Base-by-base conservation (phyloP, 2,329 filamentous ascomycete genomes). In the Ceratocystis smalleyi region DNA sequence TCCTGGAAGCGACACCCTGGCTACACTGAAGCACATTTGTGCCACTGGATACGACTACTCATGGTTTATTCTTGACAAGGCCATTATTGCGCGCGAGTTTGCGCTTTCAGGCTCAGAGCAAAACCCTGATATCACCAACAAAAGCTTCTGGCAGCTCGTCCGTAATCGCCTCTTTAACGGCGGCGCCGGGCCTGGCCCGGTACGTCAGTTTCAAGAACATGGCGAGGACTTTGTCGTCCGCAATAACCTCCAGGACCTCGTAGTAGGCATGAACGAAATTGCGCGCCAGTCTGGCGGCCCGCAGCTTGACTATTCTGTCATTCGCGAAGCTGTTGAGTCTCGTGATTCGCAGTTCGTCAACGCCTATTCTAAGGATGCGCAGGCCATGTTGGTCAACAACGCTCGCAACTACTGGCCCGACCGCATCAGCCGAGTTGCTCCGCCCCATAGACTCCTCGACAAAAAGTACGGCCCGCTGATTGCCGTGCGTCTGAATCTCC, bases 101-200 rank as follows among this genome's bases (percentile, higher is more conserved):
- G 81, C 79, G 12, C 77, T 85, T 0, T 85, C 82, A 0, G 82
- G 82, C 7, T 83, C 81, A 0, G 82, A 85, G 72, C 82, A 85
- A 73, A 85, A 85, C 72, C 81, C 81, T 0, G 82, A 85, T 68
- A 67, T 85, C 35, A 83, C 81, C 1, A 72, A 70, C 70, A 85
- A 85, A 73, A 83, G 78, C 70, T 72, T 81, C 59, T 78, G 79
- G 76, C 71, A 79, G 69, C 68, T 82, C 1, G 72, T 83, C 12
- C 73, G 70, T n/a, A 74, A 74, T 68, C 77, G 82, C 32, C 65
- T 83, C 30, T 76, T 84, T 51, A 75, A 77, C 65, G 59, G 62
- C 24, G 75, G 74, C 57, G 79, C 79, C 66, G 82, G 82, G 17
- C 80, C 82, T 0, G 66, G 76, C 0, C 77, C 77, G 0, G 82